Evolutionary conservation across 2,329 filamentous ascomycete species (phyloP).

Genomic region (Elsinoe necatrix): DNA sequence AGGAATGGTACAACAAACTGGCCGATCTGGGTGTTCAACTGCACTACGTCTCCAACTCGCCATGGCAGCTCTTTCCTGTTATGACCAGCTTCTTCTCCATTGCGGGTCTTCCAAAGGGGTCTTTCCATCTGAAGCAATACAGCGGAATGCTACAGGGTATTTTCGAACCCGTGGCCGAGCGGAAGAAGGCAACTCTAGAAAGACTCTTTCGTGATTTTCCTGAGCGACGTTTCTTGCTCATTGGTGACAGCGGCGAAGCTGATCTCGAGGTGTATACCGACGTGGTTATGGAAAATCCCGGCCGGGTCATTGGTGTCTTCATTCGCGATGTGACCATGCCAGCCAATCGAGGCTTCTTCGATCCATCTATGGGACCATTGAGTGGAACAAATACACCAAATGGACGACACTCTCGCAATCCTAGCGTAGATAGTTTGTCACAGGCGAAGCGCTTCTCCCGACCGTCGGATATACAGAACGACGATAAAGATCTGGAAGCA

Average conservation of each 20-base stretch:
- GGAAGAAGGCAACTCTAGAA: constrained; percentile 82
- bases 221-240: constrained; percentile 75
- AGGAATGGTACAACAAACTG: constrained; percentile 78
- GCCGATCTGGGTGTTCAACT: constrained; percentile 73
- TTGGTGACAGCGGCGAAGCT: constrained; percentile 93
- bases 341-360: constrained; percentile 66
- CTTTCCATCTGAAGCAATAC: constrained; percentile 93
- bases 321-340: constrained; percentile 91
- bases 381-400: constrained; percentile 23
- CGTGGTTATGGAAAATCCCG: constrained; percentile 74
- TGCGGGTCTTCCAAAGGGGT: constrained; percentile 74
- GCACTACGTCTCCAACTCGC: constrained; percentile 98
- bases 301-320: constrained; percentile 76
- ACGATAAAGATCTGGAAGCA: constrained; percentile 40
- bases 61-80: constrained; percentile 93
- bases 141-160: constrained; percentile 96
- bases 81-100: constrained; percentile 75
- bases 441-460: constrained; percentile 27
- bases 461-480: constrained; percentile 33
- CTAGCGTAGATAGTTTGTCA: constrained; percentile 26
- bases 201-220: constrained; percentile 85
- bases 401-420: constrained; percentile 22
- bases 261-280: constrained; percentile 97
- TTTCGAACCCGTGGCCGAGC: constrained; percentile 91
- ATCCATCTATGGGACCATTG: constrained; percentile 45